Evolutionary conservation across 805 yeast species (phyloP), one percentile per base, ranked within the genome.

Genomic region (Metschnikowia continentalis): DNA sequence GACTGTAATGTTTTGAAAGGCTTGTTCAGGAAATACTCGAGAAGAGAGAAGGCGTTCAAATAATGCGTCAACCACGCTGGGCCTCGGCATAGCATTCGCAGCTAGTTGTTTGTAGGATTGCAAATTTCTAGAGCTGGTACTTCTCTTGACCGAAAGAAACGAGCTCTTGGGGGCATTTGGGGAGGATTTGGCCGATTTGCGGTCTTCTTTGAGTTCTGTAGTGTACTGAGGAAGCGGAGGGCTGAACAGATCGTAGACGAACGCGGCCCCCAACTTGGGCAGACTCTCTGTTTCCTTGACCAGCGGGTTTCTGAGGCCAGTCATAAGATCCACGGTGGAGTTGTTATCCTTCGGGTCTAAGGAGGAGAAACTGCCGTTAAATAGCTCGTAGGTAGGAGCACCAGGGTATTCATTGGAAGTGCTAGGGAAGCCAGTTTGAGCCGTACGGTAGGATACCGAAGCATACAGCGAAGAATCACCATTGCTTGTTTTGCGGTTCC

Each of bases 41-140:
- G 63, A 62, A 3, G 74, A 62, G 4, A 74, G 59, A n/a, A 74
- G 54, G 43, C 64, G 61, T 47, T 73, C 76, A 53, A 74, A 74
- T n/a, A 74, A 57, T 5, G 52, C 57, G 47, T 74, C 75, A 8
- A 74, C 78, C 11, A 72, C 61, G 22, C 61, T 63, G 3, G 71
- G 50, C 4, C 57, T 57, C 2, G 78, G 78, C 54, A 71, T 65
- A 50, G 65, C 69, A 46, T 66, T 59, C 44, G 68, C 59, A 2
- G 68, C 61, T 5, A 69, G 71, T 7, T 66, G 56, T n/a, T 64
- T 62, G 54, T 69, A 73, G 1, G 75, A 66, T 38, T 64, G 73
- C 6, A 69, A 54, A 3, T 68, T 54, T n/a, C 63, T 51, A 35
- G 37, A 45, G 47, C 48, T 26, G 20, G 22, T 13, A 40, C 46